Evolutionary conservation across 140 eudicot genomes (phyloP), one percentile per base, ranked within the genome.

Genomic region (Ambrosia hybrid): DNA sequence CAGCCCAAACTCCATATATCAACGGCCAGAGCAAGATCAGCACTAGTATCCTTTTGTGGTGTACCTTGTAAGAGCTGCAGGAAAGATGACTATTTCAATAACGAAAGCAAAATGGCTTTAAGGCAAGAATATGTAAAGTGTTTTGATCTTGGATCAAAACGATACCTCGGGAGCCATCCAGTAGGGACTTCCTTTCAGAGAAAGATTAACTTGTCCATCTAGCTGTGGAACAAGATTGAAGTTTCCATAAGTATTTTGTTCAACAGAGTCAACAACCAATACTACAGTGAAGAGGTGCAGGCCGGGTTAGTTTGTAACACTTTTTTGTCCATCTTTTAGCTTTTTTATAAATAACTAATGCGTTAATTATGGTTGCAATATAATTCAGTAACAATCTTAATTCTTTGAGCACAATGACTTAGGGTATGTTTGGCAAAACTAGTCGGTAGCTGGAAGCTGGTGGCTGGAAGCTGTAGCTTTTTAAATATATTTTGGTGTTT

Each of bases 1-100:
- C 98, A 92, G 26, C 98, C 98, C 87, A 92, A 83, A 70, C 98
- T 92, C 98, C 98, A 92, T 46, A 92, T 92, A 73, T 92, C 98
- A 68, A 87, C 81, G 43, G 96, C 95, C 33, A 85, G 78, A 71
- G 90, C 96, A 71, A 78, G 76, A 75, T 92, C 95, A 43, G 88
- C 68, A 57, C 67, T 76, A 9, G 67, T 38, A 73, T 89, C 95
- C 39, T 75, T 85, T 64, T 80, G 85, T 79, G 74, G 66, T 36
- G 41, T 83, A 51, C 83, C 65, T 53, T 82, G 92, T 74, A 92
- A 81, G 46, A 89, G 84, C 95, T 92, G 84, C 71, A 69, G 30
- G 37, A 55, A 55, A 68, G 17, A 63, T 12, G 56, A n/a, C 15
- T 33, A 70, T 7, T 30, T 73, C 52, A 79, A 41, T 17, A 65